Evolutionary conservation across 805 yeast species (phyloP), one percentile per base, ranked within the genome.

Genomic region (Pichia rugopelliculosa): DNA sequence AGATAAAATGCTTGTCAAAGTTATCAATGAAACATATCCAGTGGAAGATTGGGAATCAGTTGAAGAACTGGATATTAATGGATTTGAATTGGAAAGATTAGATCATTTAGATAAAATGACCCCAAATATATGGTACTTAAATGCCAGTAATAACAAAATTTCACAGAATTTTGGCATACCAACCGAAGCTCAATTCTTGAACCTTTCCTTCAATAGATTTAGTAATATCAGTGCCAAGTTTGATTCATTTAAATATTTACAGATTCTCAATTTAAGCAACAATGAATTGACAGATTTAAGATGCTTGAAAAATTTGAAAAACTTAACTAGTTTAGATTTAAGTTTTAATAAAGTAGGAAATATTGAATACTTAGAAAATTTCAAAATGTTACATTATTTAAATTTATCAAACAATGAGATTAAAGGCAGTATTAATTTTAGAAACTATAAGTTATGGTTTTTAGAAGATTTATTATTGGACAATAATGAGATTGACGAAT

Each of bases 81-180:
- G 58, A 13, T 57, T 57, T 26, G 60, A 56, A 18, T 60, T 77
- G 20, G 67, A 67, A 9, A 72, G 69, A 41, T 56, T 76, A 24
- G 70, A 71, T 41, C 77, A 71, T 47, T 63, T 77, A 27, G 61
- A 70, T 27, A 57, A 57, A 36, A 71, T 75, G 45, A 63, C 74
- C 26, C 83, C 82, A 0, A 64, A 68, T 39, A 56, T 76, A 36
- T 55, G 60, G 49, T 56, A 55, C 22, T 47, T 75, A 3, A 67
- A 75, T 56, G 65, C 75, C 10, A 66, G 75, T 0, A 46, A 61
- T n/a, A 77, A 77, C 60, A 52, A 56, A 8, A 58, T 77, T 12
- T 59, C 63, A 20, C 75, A 65, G 53, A 56, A 71, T 10, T 72
- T 72, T 24, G 82, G 82, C 0, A 56, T 77, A 21, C 79, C 81